Evolutionary conservation across 2,329 filamentous ascomycete genomes (phyloP).

Genomic region (Epicoccum sorghinum): DNA sequence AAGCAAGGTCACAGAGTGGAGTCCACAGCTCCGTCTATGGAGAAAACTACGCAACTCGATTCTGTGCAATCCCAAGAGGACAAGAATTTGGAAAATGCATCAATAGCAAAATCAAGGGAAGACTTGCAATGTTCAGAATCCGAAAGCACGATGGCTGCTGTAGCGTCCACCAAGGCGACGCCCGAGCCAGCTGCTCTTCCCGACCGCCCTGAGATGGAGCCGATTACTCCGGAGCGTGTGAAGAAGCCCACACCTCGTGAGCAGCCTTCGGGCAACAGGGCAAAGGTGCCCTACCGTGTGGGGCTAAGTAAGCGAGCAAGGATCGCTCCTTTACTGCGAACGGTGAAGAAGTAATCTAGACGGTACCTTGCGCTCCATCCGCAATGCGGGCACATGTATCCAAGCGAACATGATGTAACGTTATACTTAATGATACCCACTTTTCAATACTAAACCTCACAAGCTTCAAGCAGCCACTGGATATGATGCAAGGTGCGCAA

Average conservation of each 20-base stretch:
- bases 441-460: background rate
- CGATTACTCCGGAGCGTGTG: slow-evolving; percentile 18
- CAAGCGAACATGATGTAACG: background rate
- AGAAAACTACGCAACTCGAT: background rate
- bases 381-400: background rate
- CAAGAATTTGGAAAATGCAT: background rate
- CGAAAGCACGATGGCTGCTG: background rate
- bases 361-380: background rate
- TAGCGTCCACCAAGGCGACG: background rate
- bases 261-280: slow-evolving; percentile 38
- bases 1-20: background rate
- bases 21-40: background rate
- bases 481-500: no score
- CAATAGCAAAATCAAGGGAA: background rate
- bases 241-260: slow-evolving; percentile 8
- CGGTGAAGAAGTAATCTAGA: slow-evolving; percentile 50
- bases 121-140: background rate
- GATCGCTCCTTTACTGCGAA: slow-evolving; percentile 56
- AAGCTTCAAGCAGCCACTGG: no score
- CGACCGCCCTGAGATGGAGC: slow-evolving; percentile 23
- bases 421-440: slow-evolving; percentile 9
- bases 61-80: background rate
- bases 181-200: slow-evolving; percentile 4
- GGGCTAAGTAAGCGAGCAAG: slow-evolving; percentile 56
- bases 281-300: slow-evolving; percentile 54